Percentiles rank a stretch among this genome's conserved stretches.
Evolutionary conservation across 2,329 filamentous ascomycete genomes (phyloP).

Genomic region (Claviceps sp.): DNA sequence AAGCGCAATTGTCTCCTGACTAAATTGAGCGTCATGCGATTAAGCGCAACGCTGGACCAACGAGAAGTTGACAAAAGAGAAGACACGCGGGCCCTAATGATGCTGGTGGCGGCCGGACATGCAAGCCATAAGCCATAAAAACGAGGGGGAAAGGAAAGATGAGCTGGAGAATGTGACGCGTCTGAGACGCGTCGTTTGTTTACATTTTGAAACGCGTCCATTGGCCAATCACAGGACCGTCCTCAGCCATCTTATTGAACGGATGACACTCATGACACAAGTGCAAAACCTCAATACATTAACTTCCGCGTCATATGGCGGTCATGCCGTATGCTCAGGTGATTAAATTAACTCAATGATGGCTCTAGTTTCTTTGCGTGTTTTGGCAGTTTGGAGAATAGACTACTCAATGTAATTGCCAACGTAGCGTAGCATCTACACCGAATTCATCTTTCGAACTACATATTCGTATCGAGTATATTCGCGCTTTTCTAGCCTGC

Average conservation of each 20-base stretch:
- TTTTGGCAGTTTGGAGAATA: too few species aligned
- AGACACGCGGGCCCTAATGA: background rate
- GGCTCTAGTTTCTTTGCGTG: too few species aligned
- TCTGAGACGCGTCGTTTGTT: conserved; percentile 6
- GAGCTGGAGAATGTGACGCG: background rate
- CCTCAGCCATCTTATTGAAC: too few species aligned
- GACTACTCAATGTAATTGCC: too few species aligned
- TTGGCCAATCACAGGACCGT: conserved; percentile 1
- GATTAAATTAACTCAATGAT: too few species aligned
- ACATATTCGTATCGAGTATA: too few species aligned
- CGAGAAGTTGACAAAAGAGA: background rate
- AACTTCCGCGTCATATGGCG: background rate
- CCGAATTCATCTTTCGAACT: too few species aligned
- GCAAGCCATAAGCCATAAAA: background rate
- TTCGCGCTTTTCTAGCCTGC: too few species aligned
- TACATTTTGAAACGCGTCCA: conserved; percentile 1
- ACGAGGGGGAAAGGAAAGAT: background rate
- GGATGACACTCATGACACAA: too few species aligned
- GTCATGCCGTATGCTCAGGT: background rate
- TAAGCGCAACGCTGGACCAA: background rate
- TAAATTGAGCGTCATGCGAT: background rate
- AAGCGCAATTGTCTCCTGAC: background rate
- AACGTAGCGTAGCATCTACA: too few species aligned
- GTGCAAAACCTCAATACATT: background rate
- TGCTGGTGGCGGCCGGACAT: background rate